Percentiles rank a stretch among this genome's conserved stretches.
phyloP scores from a whole-genome alignment of 192 early-diverging fungal genomes.

The Podila verticillata region DNA sequence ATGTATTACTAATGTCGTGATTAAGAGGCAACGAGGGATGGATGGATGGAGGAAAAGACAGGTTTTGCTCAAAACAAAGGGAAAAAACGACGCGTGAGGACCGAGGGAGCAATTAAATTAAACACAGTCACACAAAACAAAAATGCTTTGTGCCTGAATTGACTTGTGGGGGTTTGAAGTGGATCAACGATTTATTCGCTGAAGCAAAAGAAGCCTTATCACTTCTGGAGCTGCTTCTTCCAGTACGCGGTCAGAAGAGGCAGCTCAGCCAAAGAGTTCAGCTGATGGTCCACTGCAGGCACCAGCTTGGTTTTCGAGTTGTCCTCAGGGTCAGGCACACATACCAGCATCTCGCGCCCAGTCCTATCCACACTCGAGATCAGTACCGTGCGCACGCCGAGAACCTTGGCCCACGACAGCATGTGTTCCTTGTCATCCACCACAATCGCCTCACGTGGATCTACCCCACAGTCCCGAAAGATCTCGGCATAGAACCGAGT shows the following conservation, averaged over 20 bases:
- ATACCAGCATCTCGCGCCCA: constrained; percentile 28
- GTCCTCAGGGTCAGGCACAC: constrained; percentile 2
- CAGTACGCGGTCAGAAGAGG: constrained; percentile 18
- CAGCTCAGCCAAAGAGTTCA: constrained; percentile 22
- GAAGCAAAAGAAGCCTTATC: background rate
- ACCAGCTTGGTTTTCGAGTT: constrained; percentile 7
- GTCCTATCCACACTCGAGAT: constrained; percentile 32
- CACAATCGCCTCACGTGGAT: constrained; percentile 21
- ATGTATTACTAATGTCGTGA: too few species aligned
- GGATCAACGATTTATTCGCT: background rate
- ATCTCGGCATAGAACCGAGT: constrained; percentile 23
- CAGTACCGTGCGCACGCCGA: constrained; percentile 25
- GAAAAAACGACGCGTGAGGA: too few species aligned
- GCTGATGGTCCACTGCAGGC: constrained; percentile 33
- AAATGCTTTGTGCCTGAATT: background rate
- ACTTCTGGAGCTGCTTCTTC: constrained; percentile 5
- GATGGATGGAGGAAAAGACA: too few species aligned
- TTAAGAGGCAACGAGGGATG: too few species aligned
- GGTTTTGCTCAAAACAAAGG: too few species aligned
- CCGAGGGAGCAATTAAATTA: too few species aligned
- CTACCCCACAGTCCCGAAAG: constrained; percentile 17
- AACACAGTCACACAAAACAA: constrained; percentile 1
- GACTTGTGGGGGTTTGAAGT: too few species aligned
- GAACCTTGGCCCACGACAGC: constrained; percentile 36
- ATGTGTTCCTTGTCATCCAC: constrained; percentile 46